Percentiles rank a stretch among this genome's conserved stretches.
These are phyloP conservation scores for Hymenoscyphus fraxineus DNA, from an alignment of 2,329 filamentous ascomycete genomes.

Conservation along the genomic window DNA sequence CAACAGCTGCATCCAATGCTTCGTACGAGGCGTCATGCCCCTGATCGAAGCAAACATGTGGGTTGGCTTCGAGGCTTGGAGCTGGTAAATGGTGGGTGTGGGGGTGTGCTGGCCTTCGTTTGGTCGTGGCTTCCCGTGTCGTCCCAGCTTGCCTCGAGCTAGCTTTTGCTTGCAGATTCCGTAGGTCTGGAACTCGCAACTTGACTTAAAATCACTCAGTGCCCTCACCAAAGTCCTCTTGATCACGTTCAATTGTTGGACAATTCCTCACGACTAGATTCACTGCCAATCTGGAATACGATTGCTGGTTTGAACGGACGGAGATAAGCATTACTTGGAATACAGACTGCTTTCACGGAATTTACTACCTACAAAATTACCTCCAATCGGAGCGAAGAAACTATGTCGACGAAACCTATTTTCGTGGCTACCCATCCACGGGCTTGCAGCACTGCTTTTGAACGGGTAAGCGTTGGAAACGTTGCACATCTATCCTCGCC, in stretches of 20 bases:
- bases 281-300: constrained; percentile 23
- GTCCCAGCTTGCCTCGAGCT: background rate
- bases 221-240: background rate
- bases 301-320: constrained; percentile 15
- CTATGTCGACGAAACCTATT: constrained; percentile 75
- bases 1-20: background rate
- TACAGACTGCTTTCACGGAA: constrained; percentile 25
- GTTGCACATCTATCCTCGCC: constrained; percentile 6
- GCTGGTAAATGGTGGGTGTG: background rate
- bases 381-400: constrained; percentile 7
- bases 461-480: constrained; percentile 58
- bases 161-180: constrained; percentile 2
- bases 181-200: background rate
- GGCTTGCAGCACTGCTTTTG: constrained; percentile 95
- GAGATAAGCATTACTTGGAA: constrained; percentile 27
- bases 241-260: background rate
- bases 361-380: background rate
- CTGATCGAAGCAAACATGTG: background rate
- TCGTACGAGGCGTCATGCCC: background rate
- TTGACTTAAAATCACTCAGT: constrained; percentile 1
- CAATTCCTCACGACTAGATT: constrained; percentile 8
- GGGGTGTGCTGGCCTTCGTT: background rate
- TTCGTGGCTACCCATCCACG: constrained; percentile 93
- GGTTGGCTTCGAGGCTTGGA: background rate
- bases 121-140: background rate